Conservation (phyloP, 176 grass and related monocot species). For the Rhynchospora tenuis region DNA sequence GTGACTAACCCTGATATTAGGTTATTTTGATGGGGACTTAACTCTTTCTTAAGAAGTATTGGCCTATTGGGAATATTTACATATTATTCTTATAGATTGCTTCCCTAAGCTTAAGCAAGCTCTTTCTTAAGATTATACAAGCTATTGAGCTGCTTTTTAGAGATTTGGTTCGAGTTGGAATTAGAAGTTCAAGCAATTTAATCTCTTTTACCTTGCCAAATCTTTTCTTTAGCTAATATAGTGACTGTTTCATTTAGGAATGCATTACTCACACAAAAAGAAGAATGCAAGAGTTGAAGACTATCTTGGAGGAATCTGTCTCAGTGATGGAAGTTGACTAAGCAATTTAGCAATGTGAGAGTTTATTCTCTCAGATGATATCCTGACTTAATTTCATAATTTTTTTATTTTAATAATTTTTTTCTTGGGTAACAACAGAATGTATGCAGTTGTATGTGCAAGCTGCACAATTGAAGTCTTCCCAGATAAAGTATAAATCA, state of each 20-base stretch:
- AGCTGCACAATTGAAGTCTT: background rate
- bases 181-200: background rate
- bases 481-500: background rate
- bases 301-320: conserved; percentile 46
- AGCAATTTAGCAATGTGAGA: background rate
- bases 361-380: background rate
- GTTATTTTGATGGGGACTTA: background rate
- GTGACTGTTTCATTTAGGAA: conserved; percentile 29
- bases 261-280: conserved; percentile 53
- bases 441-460: background rate
- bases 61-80: background rate
- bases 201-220: background rate
- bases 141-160: background rate
- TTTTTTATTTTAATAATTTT: background rate
- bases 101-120: background rate
- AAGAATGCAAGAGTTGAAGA: conserved; percentile 40
- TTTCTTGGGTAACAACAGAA: background rate
- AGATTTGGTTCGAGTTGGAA: background rate
- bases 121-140: background rate
- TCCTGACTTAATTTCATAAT: background rate
- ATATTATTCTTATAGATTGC: background rate
- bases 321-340: conserved; percentile 64
- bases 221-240: background rate
- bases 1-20: background rate
- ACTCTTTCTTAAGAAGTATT: background rate